Conservation (phyloP, 768 basidiomycete genomes). For the Scleroderma bovista region DNA sequence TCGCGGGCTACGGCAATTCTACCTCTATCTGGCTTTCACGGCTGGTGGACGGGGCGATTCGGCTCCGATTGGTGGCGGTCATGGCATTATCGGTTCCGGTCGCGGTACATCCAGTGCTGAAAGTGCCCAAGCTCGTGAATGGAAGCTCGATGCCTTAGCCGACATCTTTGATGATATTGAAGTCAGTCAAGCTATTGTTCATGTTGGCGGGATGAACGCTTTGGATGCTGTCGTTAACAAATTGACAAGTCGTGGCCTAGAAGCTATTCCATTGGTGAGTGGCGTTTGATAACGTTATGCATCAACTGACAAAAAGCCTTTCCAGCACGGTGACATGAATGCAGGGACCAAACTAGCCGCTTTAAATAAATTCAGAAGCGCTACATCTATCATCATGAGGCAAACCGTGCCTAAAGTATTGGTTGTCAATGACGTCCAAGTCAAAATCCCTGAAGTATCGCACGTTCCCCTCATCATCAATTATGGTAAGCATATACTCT, state of each 20-base stretch:
- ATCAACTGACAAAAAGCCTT: conserved; percentile 10
- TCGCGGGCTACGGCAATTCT: conserved; percentile 89
- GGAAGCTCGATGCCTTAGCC: conserved; percentile 90
- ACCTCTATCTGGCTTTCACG: conserved; percentile 93
- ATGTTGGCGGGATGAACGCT: conserved; percentile 83
- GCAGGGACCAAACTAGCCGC: conserved; percentile 74
- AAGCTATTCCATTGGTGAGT: conserved; percentile 84
- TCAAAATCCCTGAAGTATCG: conserved; percentile 84
- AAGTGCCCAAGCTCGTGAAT: conserved; percentile 81
- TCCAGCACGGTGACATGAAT: conserved; percentile 90
- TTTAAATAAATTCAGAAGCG: conserved; percentile 75
- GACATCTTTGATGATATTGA: conserved; percentile 89
- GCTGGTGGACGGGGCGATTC: conserved; percentile 71
- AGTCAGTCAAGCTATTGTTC: conserved; percentile 73
- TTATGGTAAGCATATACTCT: conserved; percentile 53
- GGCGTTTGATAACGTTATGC: neutral
- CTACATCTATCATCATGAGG: conserved; percentile 51
- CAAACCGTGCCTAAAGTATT: conserved; percentile 69
- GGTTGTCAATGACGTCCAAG: conserved; percentile 89
- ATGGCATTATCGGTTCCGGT: conserved; percentile 94
- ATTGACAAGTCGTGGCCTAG: conserved; percentile 76
- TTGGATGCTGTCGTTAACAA: conserved; percentile 90
- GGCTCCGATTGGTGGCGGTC: conserved; percentile 47
- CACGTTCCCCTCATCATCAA: conserved; percentile 94
- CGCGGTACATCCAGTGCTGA: conserved; percentile 75